Evolutionary conservation across 2,329 filamentous ascomycete genomes (phyloP).

Genomic region (Colletotrichum cordylinicola): DNA sequence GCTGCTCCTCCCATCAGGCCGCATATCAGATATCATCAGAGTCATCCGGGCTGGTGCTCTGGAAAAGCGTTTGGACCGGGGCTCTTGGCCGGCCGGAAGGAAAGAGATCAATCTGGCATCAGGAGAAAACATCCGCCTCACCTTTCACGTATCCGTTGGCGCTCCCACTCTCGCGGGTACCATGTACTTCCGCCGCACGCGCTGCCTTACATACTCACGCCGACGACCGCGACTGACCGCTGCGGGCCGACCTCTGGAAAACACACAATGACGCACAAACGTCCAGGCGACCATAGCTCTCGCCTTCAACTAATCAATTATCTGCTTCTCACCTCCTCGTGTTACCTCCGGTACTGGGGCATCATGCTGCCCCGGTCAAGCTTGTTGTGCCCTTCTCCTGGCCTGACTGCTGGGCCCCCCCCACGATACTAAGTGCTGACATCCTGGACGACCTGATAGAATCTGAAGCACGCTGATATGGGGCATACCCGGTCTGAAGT

Average conservation of each 20-base stretch:
- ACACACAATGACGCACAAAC: conserved; percentile 15
- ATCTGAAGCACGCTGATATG: not conserved
- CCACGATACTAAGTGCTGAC: not conserved
- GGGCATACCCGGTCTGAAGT: not conserved
- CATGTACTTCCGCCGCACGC: not conserved
- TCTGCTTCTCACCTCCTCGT: not conserved
- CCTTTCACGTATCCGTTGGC: not conserved
- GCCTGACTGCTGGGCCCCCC: not conserved
- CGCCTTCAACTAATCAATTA: conserved; percentile 14
- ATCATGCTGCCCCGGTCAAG: not conserved
- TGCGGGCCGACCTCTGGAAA: not conserved
- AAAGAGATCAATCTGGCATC: not conserved
- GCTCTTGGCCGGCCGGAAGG: not conserved
- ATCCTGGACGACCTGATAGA: not conserved
- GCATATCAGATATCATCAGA: conserved; percentile 8
- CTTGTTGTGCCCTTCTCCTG: not conserved
- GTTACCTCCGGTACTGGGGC: conserved; percentile 3
- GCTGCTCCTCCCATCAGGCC: not conserved
- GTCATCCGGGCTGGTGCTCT: not conserved
- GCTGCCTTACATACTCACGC: not conserved
- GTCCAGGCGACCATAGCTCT: conserved; percentile 10
- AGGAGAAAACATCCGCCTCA: not conserved
- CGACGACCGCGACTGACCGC: conserved; percentile 7
- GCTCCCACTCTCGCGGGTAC: conserved; percentile 1
- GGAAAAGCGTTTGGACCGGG: not conserved